phyloP scores from a whole-genome alignment of 306 rosid species.

The Cucurbita moschata region DNA sequence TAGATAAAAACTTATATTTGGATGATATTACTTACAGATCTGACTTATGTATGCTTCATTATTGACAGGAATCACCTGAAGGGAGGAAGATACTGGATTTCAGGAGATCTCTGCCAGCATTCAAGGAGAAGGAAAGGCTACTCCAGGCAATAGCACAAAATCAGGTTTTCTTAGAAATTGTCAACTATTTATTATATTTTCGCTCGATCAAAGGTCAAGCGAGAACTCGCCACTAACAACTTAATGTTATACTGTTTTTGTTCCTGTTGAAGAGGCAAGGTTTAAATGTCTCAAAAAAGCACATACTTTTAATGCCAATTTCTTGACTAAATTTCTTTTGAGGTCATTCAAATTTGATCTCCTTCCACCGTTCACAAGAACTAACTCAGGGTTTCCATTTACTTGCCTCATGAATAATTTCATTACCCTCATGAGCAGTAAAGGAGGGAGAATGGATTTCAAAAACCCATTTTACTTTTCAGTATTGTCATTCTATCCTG shows the following conservation, averaged over 20 bases:
- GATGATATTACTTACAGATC: not conserved
- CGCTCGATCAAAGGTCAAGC: not conserved
- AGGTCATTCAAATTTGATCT: not conserved
- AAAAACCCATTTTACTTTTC: not conserved
- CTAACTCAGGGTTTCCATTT: not conserved
- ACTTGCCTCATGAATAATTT: not conserved
- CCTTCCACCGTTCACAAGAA: not conserved
- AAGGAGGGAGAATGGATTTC: not conserved
- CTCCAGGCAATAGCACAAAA: conserved; percentile 45
- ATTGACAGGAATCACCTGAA: conserved; percentile 41
- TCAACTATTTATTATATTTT: not conserved
- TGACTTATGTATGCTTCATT: not conserved
- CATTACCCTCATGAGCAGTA: not conserved
- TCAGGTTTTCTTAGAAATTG: conserved; percentile 22
- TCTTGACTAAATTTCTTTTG: not conserved
- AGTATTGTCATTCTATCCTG: not conserved
- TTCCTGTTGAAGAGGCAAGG: not conserved
- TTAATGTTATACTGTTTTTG: not conserved
- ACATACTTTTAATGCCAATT: not conserved
- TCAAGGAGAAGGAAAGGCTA: conserved; percentile 35
- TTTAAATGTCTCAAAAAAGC: not conserved
- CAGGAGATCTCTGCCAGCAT: conserved; percentile 36
- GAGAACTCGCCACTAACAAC: not conserved
- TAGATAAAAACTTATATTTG: too few relatives aligned
- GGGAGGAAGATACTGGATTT: conserved; percentile 38